phyloP scores from a whole-genome alignment of 495 filamentous ascomycete genomes.

The Penicillium chermesinum region DNA sequence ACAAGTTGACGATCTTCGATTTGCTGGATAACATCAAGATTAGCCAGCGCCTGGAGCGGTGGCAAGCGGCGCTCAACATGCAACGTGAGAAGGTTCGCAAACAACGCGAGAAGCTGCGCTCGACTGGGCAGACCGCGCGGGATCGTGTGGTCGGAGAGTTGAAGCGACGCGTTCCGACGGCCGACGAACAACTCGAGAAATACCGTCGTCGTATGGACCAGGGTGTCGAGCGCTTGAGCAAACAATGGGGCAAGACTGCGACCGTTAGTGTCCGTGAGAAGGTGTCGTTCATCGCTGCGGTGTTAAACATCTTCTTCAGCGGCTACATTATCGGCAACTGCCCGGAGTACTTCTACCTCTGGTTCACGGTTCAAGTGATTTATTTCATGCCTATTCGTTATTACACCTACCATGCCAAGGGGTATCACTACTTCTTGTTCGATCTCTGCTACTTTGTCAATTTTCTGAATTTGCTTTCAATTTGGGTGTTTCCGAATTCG shows the following conservation, averaged over 20 bases:
- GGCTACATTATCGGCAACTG: slow-evolving; percentile 86
- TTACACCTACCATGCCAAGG: slow-evolving; percentile 81
- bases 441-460: slow-evolving; percentile 99
- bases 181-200: slow-evolving; percentile 88
- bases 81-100: slow-evolving; percentile 81
- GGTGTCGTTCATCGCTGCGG: slow-evolving; percentile 89
- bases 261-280: slow-evolving; percentile 89
- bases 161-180: slow-evolving; percentile 72
- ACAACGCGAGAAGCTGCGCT: slow-evolving; percentile 71
- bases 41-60: slow-evolving; percentile 79
- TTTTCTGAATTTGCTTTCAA: slow-evolving; percentile 68
- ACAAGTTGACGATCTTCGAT: slow-evolving; percentile 87
- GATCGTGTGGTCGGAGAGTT: slow-evolving; percentile 84
- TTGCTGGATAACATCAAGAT: slow-evolving; percentile 90
- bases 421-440: slow-evolving; percentile 95
- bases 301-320: slow-evolving; percentile 94
- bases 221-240: slow-evolving; percentile 80
- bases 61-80: slow-evolving; percentile 70
- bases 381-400: slow-evolving; percentile 97
- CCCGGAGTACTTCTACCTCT: slow-evolving; percentile 82
- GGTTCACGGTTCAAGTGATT: slow-evolving; percentile 79
- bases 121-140: slow-evolving; percentile 48
- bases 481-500: slow-evolving; percentile 89
- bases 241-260: slow-evolving; percentile 82
- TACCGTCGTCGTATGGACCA: slow-evolving; percentile 81